These are phyloP conservation scores for Microthlaspi erraticum DNA, from an alignment of 345 rosid genomes.

Conservation along the genomic window DNA sequence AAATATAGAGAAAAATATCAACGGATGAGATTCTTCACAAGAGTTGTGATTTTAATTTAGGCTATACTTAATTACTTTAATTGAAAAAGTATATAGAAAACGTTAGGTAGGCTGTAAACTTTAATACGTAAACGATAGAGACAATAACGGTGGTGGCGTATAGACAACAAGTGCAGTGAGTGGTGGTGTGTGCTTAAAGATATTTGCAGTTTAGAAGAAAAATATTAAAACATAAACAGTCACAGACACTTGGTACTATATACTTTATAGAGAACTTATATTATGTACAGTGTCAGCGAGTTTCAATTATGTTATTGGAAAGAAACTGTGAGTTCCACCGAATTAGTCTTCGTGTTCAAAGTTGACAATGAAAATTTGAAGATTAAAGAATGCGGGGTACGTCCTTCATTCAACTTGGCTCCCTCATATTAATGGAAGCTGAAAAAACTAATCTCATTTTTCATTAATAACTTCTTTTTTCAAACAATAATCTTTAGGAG, in stretches of 20 bases:
- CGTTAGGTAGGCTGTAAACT: slow-evolving; percentile 7
- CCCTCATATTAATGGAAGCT: too few species aligned
- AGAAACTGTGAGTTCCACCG: too few species aligned
- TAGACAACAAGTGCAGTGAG: slow-evolving; percentile 10
- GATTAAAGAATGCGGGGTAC: too few species aligned
- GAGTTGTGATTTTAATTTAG: not conserved
- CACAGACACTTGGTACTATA: slow-evolving; percentile 1
- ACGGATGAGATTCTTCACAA: slow-evolving; percentile 26
- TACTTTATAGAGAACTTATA: not conserved
- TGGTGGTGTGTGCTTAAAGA: slow-evolving; percentile 7
- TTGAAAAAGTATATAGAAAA: not conserved
- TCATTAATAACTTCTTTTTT: too few species aligned
- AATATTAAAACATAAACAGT: not conserved
- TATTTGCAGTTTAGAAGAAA: not conserved
- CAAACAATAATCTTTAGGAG: too few species aligned
- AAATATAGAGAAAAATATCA: slow-evolving; percentile 1
- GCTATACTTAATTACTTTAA: not conserved
- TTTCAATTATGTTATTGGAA: not conserved
- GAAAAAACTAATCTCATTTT: too few species aligned
- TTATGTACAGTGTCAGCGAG: not conserved
- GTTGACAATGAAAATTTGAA: too few species aligned
- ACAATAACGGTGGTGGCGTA: slow-evolving; percentile 28
- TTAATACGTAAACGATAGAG: not conserved
- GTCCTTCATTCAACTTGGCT: too few species aligned
- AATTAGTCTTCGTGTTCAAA: too few species aligned